Base-by-base conservation (phyloP, 2,329 filamentous ascomycete genomes). In the Lasiodiplodia gonubiensis region DNA sequence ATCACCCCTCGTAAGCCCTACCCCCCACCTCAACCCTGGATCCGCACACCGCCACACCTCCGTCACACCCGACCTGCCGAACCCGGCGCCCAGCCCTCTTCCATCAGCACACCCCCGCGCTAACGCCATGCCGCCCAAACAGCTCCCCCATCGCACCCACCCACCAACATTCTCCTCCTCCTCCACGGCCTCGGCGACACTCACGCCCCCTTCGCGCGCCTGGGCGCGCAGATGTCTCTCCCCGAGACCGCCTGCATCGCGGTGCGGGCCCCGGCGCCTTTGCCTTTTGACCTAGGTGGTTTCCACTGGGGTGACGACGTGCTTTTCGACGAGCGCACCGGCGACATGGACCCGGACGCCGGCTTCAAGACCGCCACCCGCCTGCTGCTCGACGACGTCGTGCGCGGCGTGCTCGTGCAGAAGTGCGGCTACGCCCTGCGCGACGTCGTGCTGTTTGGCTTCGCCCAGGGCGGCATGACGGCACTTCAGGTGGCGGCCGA, bases 111-210 rank as follows among this genome's bases (percentile, higher is more conserved):
- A 21, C n/a, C 42, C 30, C 42, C 42, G 42, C 42, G 42, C 42
- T 46, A 46, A 46, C 63, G 4, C 25, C 25, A 21, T 25, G 11
- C 51, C 53, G 21, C 23, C 21, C 14, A 57, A 18, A 21, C 67
- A 68, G 60, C 67, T 16, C 59, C 60, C 57, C 30, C 70, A 37
- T 75, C 76, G 30, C 87, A 90, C 69, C 86, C 86, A 14, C 87
- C 90, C 11, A 91, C 89, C 52, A 90, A 94, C 72, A 84, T 96
- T 71, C 87, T 97, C 69, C 81, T 97, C 74, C 86, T 97, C 63
- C 88, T 97, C 68, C 93, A 97, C 78, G 93, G 93, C 70, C 86
- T 97, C 14, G 93, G 93, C 70, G 93, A 97, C 80, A 88, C 86
- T 39, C 86, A 92, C 68, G 74, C 77, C 3, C 84, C 91, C 42